Base-by-base conservation (phyloP, 345 rosid genomes). In the Turritis glabra region DNA sequence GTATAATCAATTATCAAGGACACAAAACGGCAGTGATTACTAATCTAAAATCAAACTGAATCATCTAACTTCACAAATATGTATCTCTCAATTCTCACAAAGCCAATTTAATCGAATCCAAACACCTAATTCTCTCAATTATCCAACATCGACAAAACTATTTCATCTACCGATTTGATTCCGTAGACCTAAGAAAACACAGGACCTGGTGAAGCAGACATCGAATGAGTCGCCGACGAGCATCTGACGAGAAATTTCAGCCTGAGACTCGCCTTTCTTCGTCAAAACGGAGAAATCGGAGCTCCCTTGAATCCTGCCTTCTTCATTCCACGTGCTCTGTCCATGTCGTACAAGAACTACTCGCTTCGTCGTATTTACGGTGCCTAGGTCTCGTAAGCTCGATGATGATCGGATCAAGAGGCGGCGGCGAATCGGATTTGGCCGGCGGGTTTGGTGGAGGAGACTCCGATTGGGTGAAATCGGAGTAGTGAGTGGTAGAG, bases 321-420 rank as follows among this genome's bases (percentile, higher is more conserved):
- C 96, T 76, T 77, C 91, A 12, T 91, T 91, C 97, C 98, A 91
- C 57, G 96, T 88, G 88, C 97, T 94, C 90, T 91, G 96, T 12
- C 98, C 97, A 72, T 94, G 98, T 83, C 96, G 86, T 66, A 94
- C 98, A 58, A 94, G 83, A 26, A 91, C 89, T 76, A 91, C 96
- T 64, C 97, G 75, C 86, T 94, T 94, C 67, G 90, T 84, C 30
- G 85, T 40, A 53, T 75, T 83, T 56, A 70, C 72, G 18, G 77
- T 29, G 71, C 73, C 75, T 63, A 79, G 82, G 1, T 11, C 57
- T 18, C 80, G 75, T 47, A 76, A 2, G 71, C 78, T 69, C 30
- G 86, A 77, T 7, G 91, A 79, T 10, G 85, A 81, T 35, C 78
- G 84, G 25, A 81, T 65, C 69, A 8, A 18, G 37, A 67, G 1